phyloP scores from a whole-genome alignment of 345 rosid genomes.

The Sisymbrium altissimum region DNA sequence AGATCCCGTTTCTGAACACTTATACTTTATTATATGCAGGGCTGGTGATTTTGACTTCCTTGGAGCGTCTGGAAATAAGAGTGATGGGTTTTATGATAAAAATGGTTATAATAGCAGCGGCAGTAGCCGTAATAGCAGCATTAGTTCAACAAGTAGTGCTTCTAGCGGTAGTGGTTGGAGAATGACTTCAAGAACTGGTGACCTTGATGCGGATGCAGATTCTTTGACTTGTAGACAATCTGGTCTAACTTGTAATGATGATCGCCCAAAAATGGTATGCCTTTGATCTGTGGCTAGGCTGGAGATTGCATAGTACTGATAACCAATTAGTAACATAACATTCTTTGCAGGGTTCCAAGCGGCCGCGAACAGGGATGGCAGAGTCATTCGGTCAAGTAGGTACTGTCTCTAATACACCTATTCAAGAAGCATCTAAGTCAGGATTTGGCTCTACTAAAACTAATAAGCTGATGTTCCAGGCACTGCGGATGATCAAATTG shows the following conservation, averaged over 20 bases:
- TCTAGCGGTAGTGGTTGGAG: slow-evolving; percentile 84
- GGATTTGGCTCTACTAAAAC: slow-evolving; percentile 56
- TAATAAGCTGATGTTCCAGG: slow-evolving; percentile 55
- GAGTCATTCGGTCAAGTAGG: slow-evolving; percentile 70
- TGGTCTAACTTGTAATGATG: slow-evolving; percentile 77
- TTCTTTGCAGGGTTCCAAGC: slow-evolving; percentile 75
- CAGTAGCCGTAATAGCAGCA: slow-evolving; percentile 91
- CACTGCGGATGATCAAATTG: slow-evolving; percentile 64
- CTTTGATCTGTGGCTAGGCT: slow-evolving; percentile 23
- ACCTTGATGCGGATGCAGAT: slow-evolving; percentile 99
- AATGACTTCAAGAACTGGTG: slow-evolving; percentile 66
- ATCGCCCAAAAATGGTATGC: slow-evolving; percentile 65
- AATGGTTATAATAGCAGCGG: slow-evolving; percentile 81
- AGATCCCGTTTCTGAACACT: slow-evolving; percentile 9
- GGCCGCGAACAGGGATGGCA: slow-evolving; percentile 63
- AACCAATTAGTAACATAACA: slow-evolving; percentile 18
- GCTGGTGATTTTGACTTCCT: slow-evolving; percentile 59
- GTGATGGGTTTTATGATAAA: slow-evolving; percentile 51
- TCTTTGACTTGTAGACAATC: slow-evolving; percentile 89
- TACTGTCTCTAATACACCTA: slow-evolving; percentile 40
- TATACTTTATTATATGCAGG: slow-evolving; percentile 44
- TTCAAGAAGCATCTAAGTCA: slow-evolving; percentile 49
- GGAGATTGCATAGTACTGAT: slow-evolving; percentile 7
- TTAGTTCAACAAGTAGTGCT: slow-evolving; percentile 83
- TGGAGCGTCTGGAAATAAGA: slow-evolving; percentile 66